A percentile compares a stretch with the other conserved stretches of the same genome.
Evolutionary conservation across 2,329 filamentous ascomycete species (phyloP).

Genomic region (Cladosporium sp.): DNA sequence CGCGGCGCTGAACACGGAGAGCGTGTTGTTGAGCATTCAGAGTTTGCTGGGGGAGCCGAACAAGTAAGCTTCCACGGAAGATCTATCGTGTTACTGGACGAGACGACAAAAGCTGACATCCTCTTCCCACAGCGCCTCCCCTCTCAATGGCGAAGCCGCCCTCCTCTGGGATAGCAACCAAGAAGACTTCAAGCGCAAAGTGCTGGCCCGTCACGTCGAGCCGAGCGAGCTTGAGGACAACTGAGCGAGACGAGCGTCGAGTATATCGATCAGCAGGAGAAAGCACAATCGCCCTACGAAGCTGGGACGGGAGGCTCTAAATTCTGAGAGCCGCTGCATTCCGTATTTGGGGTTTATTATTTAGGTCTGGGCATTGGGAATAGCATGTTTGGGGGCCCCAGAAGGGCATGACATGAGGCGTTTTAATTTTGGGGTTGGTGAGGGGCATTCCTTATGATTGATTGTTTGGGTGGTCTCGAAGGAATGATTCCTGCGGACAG

Average conservation of each 20-base stretch:
- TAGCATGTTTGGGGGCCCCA: neutral
- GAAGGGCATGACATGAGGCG: neutral
- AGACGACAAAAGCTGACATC: neutral
- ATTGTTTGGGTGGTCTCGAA: neutral
- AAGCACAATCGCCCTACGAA: neutral
- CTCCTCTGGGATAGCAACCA: conserved; percentile 90
- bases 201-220: conserved; percentile 60
- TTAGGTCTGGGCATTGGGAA: neutral
- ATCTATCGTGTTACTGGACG: neutral
- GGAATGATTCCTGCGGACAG: neutral
- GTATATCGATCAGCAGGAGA: neutral
- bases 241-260: neutral
- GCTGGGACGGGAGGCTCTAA: neutral
- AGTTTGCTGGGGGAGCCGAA: conserved; percentile 95
- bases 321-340: neutral
- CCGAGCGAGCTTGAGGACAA: conserved; percentile 42
- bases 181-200: conserved; percentile 76
- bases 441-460: neutral
- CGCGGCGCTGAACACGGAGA: conserved; percentile 93
- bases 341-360: neutral
- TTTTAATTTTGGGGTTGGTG: neutral
- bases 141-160: conserved; percentile 91
- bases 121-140: conserved; percentile 68
- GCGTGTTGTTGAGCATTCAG: conserved; percentile 86
- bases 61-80: conserved; percentile 64